Conservation (phyloP, 2,329 filamentous ascomycete genomes). For the Penicillium sp. region DNA sequence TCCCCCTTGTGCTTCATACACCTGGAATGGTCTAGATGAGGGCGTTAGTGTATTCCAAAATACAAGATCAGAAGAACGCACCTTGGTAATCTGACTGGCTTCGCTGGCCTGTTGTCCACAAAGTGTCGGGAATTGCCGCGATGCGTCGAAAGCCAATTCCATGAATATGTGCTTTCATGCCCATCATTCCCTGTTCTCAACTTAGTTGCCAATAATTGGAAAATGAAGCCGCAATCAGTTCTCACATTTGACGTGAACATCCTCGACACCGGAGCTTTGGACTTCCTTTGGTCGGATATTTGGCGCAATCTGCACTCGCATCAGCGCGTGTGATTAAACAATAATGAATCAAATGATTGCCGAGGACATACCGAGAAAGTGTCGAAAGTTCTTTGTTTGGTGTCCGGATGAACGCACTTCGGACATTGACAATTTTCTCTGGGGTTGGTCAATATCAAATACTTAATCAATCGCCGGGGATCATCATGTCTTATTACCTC, state of each 20-base stretch:
- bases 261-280: slow-evolving; percentile 24
- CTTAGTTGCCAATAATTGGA: slow-evolving; percentile 6
- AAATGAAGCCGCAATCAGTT: not conserved
- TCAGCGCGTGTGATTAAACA: not conserved
- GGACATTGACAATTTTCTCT: slow-evolving; percentile 69
- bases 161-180: slow-evolving; percentile 63
- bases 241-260: slow-evolving; percentile 49
- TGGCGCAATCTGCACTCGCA: slow-evolving; percentile 40
- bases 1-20: slow-evolving; percentile 25
- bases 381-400: slow-evolving; percentile 62
- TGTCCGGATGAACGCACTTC: slow-evolving; percentile 62
- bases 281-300: slow-evolving; percentile 38
- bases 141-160: slow-evolving; percentile 55
- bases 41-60: not conserved
- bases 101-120: slow-evolving; percentile 17
- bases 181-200: slow-evolving; percentile 55
- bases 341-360: not conserved
- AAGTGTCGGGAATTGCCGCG: slow-evolving; percentile 6
- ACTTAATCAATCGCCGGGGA: not conserved
- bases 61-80: not conserved
- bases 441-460: not conserved
- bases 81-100: not conserved
- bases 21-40: slow-evolving; percentile 6
- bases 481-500: slow-evolving; percentile 8
- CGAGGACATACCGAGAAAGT: slow-evolving; percentile 54